Evolutionary conservation across 106 monocot species (phyloP).

Genomic region (Dioscorea alata): DNA sequence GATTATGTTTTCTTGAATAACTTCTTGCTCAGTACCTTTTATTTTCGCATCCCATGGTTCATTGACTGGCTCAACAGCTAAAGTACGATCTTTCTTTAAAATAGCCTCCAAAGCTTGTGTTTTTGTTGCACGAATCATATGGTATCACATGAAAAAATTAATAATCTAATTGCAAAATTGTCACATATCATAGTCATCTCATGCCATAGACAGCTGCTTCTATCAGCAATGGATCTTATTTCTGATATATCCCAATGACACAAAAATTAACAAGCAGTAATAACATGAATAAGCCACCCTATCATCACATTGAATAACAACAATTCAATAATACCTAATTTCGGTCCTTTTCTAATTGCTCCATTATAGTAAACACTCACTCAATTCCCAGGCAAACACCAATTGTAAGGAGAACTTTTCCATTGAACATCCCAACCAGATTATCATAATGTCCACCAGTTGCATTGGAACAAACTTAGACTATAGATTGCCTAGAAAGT

Average conservation of each 20-base stretch:
- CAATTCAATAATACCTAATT: slow-evolving; percentile 61
- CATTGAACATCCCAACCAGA: slow-evolving; percentile 97
- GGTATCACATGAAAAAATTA: neutral
- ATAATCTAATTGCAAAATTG: neutral
- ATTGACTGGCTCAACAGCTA: slow-evolving; percentile 63
- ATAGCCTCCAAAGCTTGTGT: slow-evolving; percentile 88
- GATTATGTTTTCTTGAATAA: slow-evolving; percentile 32
- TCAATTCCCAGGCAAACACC: slow-evolving; percentile 98
- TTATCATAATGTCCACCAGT: slow-evolving; percentile 98
- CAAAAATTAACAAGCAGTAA: neutral
- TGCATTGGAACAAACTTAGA: slow-evolving; percentile 94
- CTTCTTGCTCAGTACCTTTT: slow-evolving; percentile 68
- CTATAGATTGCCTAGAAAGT: neutral
- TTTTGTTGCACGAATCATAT: slow-evolving; percentile 74
- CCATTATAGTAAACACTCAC: slow-evolving; percentile 91
- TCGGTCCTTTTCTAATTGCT: slow-evolving; percentile 49
- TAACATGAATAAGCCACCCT: no score
- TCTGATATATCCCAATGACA: neutral
- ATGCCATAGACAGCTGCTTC: neutral
- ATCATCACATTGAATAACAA: no score
- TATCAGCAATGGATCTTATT: neutral
- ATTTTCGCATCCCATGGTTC: slow-evolving; percentile 78
- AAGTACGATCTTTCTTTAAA: slow-evolving; percentile 56
- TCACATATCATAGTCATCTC: neutral
- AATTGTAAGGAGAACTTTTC: slow-evolving; percentile 90